Evolutionary conservation across 2,329 filamentous ascomycete species (phyloP).

Genomic region (Diplodia scrobiculata): DNA sequence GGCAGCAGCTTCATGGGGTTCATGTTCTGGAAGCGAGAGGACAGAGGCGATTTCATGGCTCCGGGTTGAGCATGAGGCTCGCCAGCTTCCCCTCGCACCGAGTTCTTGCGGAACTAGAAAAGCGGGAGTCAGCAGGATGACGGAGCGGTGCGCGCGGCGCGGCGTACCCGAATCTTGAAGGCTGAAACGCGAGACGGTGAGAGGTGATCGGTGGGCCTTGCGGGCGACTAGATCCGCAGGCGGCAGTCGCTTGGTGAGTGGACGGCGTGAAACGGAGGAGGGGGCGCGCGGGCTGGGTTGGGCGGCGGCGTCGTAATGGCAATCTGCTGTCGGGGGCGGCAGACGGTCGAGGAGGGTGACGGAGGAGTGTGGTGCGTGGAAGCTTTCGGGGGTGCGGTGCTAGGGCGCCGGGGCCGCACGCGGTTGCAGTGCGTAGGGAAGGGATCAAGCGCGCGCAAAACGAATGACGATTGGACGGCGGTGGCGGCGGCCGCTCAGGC

Average conservation of each 20-base stretch:
- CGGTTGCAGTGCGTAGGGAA: conserved; percentile 25
- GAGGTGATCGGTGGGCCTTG: conserved; percentile 31
- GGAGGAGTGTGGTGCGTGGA: conserved; percentile 25
- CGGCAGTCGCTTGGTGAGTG: conserved; percentile 28
- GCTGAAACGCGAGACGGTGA: conserved; percentile 31
- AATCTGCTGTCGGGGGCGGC: conserved; percentile 27
- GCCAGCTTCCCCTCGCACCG: conserved; percentile 29
- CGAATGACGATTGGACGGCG: conserved; percentile 25
- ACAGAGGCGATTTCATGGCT: conserved; percentile 31
- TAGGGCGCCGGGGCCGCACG: conserved; percentile 27
- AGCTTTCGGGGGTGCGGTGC: conserved; percentile 27
- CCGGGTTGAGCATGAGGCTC: conserved; percentile 32
- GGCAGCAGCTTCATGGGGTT: conserved; percentile 51
- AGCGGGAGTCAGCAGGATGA: conserved; percentile 7
- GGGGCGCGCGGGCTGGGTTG: conserved; percentile 23
- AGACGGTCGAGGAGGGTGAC: conserved; percentile 26
- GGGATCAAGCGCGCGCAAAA: conserved; percentile 23
- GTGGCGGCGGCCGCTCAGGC: conserved; percentile 14
- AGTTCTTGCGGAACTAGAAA: conserved; percentile 29
- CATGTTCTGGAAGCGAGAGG: conserved; percentile 42
- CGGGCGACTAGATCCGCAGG: conserved; percentile 31
- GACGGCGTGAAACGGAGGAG: conserved; percentile 27
- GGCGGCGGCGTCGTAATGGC: conserved; percentile 28
- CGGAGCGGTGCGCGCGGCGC: conserved; percentile 16
- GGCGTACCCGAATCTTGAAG: conserved; percentile 29